Evolutionary conservation across 176 grass and related monocot genomes (phyloP), one percentile per base, ranked within the genome.

Genomic region (Hordeum vulgare): DNA sequence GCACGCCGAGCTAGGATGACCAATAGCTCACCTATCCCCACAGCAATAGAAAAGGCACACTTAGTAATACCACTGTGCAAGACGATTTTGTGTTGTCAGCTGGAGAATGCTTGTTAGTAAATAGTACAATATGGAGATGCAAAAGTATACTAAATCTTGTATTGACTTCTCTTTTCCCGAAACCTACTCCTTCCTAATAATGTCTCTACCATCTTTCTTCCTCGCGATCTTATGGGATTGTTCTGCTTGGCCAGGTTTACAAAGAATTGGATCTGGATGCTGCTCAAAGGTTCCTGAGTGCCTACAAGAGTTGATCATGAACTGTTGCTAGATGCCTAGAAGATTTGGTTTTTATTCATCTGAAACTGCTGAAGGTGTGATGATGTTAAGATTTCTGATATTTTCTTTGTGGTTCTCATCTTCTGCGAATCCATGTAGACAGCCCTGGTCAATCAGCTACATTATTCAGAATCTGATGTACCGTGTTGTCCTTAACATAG

Each of bases 261-360:
- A 89, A 88, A 85, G 90, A 94, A 84, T 37, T 97, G 86, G 91
- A 88, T 77, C 39, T 93, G 24, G 79, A 94, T 83, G 78, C 88
- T 71, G 95, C 90, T 42, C 80, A 81, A 77, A 97, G 83, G 20
- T 97, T 94, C 71, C 31, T 93, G 29, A 71, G 78, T 64, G 69
- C 84, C 20, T 78, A 86, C 37, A 83, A 88, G 60, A 91, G 74
- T 53, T 86, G 81, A 85, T 40, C 67, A 85, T 84, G 75, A 44
- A 27, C 11, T 57, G 40, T 29, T 7, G 20, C 10, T 33, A 17
- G 26, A 84, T 82, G 21, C 74, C 47, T 3, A 15, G 65, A 65
- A 68, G 14, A 65, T 74, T 15, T 10, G 11, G 14, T 85, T 47
- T 65, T n/a, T 44, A 56, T 56, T 66, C 8, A 69, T 17, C 31